Evolutionary conservation across 768 basidiomycete genomes (phyloP).

Genomic region (Podaxis sp.): DNA sequence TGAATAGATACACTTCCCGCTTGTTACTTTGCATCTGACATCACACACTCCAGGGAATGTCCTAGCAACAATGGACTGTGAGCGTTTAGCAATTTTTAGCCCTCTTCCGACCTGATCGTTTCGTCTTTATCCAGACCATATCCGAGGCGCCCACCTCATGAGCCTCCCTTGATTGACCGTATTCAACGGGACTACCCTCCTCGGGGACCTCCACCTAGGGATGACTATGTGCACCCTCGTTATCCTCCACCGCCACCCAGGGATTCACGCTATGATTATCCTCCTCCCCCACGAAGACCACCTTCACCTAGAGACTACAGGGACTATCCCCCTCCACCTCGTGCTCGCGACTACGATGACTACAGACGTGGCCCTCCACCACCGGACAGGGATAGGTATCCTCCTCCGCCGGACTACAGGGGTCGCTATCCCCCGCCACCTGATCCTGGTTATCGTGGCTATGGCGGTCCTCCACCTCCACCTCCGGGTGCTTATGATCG

Average conservation of each 20-base stretch:
- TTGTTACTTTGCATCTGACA: slow-evolving; percentile 7
- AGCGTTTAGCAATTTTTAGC: slow-evolving; percentile 22
- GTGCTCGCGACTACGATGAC: slow-evolving; percentile 67
- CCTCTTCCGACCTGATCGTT: background rate
- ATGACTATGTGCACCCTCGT: slow-evolving; percentile 48
- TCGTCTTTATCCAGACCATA: slow-evolving; percentile 21
- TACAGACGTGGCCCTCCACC: slow-evolving; percentile 48
- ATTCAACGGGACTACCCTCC: slow-evolving; percentile 54
- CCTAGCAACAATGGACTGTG: slow-evolving; percentile 53
- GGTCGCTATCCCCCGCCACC: slow-evolving; percentile 55
- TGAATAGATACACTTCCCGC: slow-evolving; percentile 25
- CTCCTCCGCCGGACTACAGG: slow-evolving; percentile 50
- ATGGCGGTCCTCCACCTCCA: slow-evolving; percentile 42
- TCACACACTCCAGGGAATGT: slow-evolving; percentile 54
- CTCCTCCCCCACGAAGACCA: slow-evolving; percentile 50
- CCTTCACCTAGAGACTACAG: slow-evolving; percentile 64
- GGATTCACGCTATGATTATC: slow-evolving; percentile 60
- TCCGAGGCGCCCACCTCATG: slow-evolving; percentile 39
- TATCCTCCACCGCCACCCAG: slow-evolving; percentile 34
- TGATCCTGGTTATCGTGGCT: slow-evolving; percentile 49
- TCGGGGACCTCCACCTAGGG: slow-evolving; percentile 42
- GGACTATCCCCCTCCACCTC: slow-evolving; percentile 51
- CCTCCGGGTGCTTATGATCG: slow-evolving; percentile 55
- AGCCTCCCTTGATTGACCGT: slow-evolving; percentile 54
- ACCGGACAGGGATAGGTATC: slow-evolving; percentile 48